phyloP scores from a whole-genome alignment of 352 stramenopile species.

The Phytopythium litorale region DNA sequence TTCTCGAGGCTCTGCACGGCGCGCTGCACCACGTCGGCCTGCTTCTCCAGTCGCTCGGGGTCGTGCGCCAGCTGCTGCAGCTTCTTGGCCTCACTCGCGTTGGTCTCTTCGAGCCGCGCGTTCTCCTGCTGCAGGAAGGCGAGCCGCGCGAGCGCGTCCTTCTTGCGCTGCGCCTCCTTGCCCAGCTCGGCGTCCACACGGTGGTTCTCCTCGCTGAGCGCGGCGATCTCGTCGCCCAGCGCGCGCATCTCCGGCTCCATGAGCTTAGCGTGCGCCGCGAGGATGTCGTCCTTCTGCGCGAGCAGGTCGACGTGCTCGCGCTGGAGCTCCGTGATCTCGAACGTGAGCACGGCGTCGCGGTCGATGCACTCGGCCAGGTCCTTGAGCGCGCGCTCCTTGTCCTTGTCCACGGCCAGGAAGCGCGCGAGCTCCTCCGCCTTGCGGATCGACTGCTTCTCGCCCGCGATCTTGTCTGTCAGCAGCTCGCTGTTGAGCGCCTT shows the following conservation, averaged over 20 bases:
- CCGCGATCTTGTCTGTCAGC: constrained; percentile 79
- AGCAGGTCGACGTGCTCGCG: constrained; percentile 72
- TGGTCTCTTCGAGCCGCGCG: constrained; percentile 39
- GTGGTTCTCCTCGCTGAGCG: constrained; percentile 62
- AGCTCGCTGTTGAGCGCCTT: constrained; percentile 85
- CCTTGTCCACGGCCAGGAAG: constrained; percentile 70
- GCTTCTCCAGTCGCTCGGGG: constrained; percentile 80
- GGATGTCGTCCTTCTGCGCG: constrained; percentile 68
- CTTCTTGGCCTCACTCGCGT: constrained; percentile 50
- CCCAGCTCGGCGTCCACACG: constrained; percentile 64
- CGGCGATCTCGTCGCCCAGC: constrained; percentile 61
- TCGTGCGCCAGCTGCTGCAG: constrained; percentile 65
- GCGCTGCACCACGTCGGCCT: constrained; percentile 83
- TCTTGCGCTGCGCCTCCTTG: constrained; percentile 64
- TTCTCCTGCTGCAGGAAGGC: constrained; percentile 69
- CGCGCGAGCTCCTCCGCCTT: constrained; percentile 76
- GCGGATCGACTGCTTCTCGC: constrained; percentile 85
- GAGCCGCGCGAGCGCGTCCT: constrained; percentile 51
- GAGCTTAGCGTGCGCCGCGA: constrained; percentile 72
- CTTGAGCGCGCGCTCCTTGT: constrained; percentile 76
- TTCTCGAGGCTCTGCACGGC: constrained; percentile 63
- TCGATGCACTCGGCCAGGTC: constrained; percentile 74
- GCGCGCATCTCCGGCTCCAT: constrained; percentile 83
- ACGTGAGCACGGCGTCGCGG: constrained; percentile 77
- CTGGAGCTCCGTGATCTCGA: constrained; percentile 87